Percentiles rank a stretch among this genome's conserved stretches.
These are phyloP conservation scores for Suhomyces sp. DNA, from an alignment of 805 yeast species.

Conservation along the genomic window DNA sequence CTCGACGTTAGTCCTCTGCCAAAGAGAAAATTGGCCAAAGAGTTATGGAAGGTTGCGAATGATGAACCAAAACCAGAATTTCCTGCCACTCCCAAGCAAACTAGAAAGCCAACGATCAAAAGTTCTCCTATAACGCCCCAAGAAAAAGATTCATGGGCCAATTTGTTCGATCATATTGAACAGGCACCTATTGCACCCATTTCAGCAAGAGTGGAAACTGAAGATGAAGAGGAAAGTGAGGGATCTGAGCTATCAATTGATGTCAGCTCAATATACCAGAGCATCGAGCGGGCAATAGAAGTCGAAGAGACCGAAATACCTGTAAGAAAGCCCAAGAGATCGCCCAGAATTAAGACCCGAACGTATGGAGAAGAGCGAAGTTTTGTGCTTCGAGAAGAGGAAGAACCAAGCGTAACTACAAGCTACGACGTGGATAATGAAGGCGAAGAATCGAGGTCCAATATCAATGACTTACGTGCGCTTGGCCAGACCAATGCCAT, in stretches of 20 bases:
- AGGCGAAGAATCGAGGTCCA: background rate
- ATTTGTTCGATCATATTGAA: constrained; percentile 14
- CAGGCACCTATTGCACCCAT: background rate
- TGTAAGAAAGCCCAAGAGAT: background rate
- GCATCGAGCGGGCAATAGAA: background rate
- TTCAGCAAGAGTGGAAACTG: background rate
- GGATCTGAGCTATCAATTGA: background rate
- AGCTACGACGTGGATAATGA: background rate
- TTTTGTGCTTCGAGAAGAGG: background rate
- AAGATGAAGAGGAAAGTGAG: background rate
- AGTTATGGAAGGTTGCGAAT: background rate
- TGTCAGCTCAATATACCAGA: background rate
- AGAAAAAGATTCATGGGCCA: constrained; percentile 12
- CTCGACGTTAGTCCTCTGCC: background rate
- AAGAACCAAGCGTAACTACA: background rate
- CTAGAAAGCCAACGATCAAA: background rate
- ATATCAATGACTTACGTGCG: constrained; percentile 18
- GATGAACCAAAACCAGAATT: background rate
- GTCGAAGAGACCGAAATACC: background rate
- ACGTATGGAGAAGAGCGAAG: background rate
- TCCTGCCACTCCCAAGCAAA: constrained; percentile 1
- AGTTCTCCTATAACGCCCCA: constrained; percentile 3
- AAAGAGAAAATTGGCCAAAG: background rate
- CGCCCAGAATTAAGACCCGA: background rate
- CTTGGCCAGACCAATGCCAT: constrained; percentile 9